Evolutionary conservation across 1,139 yeast genomes (phyloP).

Genomic region (Kodamaea ohmeri): DNA sequence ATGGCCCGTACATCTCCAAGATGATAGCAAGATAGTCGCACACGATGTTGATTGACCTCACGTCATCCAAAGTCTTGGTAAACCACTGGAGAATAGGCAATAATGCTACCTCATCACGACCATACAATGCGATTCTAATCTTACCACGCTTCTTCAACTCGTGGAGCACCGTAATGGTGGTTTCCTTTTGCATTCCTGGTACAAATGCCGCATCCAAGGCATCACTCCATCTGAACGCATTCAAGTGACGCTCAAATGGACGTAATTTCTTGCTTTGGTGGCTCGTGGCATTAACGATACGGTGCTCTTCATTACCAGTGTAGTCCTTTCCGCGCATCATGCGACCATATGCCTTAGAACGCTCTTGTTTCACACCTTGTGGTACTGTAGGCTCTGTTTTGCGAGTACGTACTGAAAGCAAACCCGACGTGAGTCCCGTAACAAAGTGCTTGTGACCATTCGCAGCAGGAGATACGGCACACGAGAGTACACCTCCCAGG

Average conservation of each 20-base stretch:
- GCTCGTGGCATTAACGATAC: constrained; percentile 57
- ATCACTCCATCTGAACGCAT: constrained; percentile 88
- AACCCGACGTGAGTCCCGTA: constrained; percentile 90
- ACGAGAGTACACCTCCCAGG: constrained; percentile 76
- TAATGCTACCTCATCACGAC: constrained; percentile 80
- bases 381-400: constrained; percentile 61
- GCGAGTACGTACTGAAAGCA: constrained; percentile 83
- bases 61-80: constrained; percentile 70
- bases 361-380: constrained; percentile 48
- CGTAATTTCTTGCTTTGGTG: constrained; percentile 58
- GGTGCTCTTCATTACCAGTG: constrained; percentile 83
- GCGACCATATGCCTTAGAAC: constrained; percentile 58
- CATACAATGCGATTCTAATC: constrained; percentile 69
- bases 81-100: constrained; percentile 89
- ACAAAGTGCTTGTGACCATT: constrained; percentile 74
- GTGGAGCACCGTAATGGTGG: constrained; percentile 74
- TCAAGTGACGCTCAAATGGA: constrained; percentile 78
- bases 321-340: constrained; percentile 92
- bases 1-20: constrained; percentile 71
- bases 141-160: constrained; percentile 89
- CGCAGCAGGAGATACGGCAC: constrained; percentile 82
- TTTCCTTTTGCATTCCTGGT: constrained; percentile 74
- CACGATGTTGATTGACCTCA: constrained; percentile 68
- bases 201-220: constrained; percentile 85
- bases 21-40: constrained; percentile 84